phyloP scores from a whole-genome alignment of 345 rosid species.

The Sisymbrium irio region DNA sequence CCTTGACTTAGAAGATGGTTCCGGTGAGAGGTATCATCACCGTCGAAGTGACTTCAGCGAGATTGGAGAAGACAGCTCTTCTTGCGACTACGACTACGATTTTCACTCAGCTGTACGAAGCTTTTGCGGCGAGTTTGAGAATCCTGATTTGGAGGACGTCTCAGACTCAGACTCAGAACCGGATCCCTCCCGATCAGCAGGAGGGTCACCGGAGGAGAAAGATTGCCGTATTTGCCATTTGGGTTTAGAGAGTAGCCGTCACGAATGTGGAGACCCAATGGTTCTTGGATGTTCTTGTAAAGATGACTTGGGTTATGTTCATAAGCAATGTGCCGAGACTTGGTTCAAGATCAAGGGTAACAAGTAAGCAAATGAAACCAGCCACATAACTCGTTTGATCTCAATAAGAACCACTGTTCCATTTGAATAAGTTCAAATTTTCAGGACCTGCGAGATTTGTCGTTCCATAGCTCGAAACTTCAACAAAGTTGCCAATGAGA shows the following conservation, averaged over 20 bases:
- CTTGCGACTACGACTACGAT: conserved; percentile 35
- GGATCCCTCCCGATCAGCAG: neutral
- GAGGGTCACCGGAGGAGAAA: conserved; percentile 42
- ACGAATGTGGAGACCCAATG: conserved; percentile 59
- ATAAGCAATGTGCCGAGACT: conserved; percentile 90
- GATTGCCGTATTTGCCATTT: conserved; percentile 93
- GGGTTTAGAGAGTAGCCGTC: conserved; percentile 67
- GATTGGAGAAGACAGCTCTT: conserved; percentile 30
- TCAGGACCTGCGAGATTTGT: conserved; percentile 95
- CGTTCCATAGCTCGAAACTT: conserved; percentile 73
- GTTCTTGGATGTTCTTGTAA: conserved; percentile 95
- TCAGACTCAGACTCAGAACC: neutral
- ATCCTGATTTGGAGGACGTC: conserved; percentile 8
- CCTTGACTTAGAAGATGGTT: conserved; percentile 26
- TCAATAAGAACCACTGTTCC: neutral
- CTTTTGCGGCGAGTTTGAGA: conserved; percentile 39
- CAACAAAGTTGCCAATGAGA: conserved; percentile 35
- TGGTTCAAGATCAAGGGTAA: conserved; percentile 98
- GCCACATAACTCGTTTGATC: neutral
- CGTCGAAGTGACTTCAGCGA: conserved; percentile 31
- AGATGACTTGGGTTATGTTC: conserved; percentile 92
- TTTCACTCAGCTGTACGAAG: conserved; percentile 40
- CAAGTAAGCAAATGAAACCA: conserved; percentile 44
- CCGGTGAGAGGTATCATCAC: conserved; percentile 18
- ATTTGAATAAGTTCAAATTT: neutral